Conservation (phyloP, 164 flowering plant genomes). For the Buxus sempervirens region DNA sequence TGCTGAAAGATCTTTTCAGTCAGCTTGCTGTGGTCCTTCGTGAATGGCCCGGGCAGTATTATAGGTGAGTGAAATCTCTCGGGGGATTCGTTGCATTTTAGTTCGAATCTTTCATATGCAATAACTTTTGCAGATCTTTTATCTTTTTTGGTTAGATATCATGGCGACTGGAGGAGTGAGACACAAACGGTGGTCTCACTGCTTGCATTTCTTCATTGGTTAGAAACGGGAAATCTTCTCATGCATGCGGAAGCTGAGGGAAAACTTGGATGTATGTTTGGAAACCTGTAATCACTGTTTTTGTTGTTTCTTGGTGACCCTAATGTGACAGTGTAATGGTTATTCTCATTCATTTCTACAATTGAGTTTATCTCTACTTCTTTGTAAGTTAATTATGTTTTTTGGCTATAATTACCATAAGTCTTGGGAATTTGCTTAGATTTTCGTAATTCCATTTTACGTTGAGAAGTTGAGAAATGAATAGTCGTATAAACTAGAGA, state of each 20-base stretch:
- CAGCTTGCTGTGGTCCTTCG: conserved; percentile 56
- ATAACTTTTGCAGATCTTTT: not conserved
- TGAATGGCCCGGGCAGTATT: conserved; percentile 81
- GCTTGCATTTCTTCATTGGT: conserved; percentile 91
- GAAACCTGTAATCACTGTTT: not conserved
- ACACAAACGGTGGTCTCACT: conserved; percentile 78
- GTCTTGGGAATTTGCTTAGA: no score
- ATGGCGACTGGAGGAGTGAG: conserved; percentile 94
- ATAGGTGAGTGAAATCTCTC: conserved; percentile 46
- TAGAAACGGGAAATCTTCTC: conserved; percentile 79
- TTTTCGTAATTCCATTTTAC: no score
- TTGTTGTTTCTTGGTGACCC: not conserved
- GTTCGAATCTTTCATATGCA: not conserved
- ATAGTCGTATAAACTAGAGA: no score
- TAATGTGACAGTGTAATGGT: not conserved
- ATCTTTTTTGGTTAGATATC: conserved; percentile 56
- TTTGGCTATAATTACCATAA: no score
- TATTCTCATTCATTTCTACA: no score
- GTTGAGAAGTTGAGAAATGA: no score
- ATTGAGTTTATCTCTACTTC: no score
- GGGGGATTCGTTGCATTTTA: no score
- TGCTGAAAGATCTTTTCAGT: conserved; percentile 46
- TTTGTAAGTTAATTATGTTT: no score
- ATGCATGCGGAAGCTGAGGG: conserved; percentile 78
- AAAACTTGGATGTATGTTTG: conserved; percentile 72